These are phyloP conservation scores for Brettanomyces bruxellensis DNA, from an alignment of 805 yeast species.

Conservation along the genomic window DNA sequence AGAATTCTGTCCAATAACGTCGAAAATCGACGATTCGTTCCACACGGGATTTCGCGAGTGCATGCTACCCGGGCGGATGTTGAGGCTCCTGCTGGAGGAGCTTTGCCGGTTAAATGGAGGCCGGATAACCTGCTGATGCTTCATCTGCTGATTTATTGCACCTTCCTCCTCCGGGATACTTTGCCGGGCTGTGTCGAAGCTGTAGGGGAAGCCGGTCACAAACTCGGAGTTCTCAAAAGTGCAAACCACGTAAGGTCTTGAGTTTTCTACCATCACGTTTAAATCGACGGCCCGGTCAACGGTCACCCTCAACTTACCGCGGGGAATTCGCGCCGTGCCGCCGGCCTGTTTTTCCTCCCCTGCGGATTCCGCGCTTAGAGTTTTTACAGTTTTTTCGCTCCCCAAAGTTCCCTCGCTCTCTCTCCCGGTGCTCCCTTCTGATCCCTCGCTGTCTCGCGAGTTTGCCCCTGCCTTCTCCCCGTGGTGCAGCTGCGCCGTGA, in stretches of 20 bases:
- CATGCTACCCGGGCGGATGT: slow-evolving; percentile 14
- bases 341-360: not conserved
- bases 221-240: slow-evolving; percentile 88
- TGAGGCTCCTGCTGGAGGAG: slow-evolving; percentile 18
- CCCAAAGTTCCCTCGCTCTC: not conserved
- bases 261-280: slow-evolving; percentile 38
- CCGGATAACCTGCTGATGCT: not conserved
- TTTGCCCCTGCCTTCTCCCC: not conserved
- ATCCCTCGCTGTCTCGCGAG: not conserved
- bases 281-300: slow-evolving; percentile 75
- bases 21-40: slow-evolving; percentile 91
- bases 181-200: slow-evolving; percentile 16
- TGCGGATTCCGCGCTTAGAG: not conserved
- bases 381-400: not conserved
- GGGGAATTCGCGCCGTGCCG: slow-evolving; percentile 35
- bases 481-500: slow-evolving; percentile 25
- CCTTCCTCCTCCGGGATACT: not conserved
- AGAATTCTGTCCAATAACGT: slow-evolving; percentile 69
- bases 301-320: slow-evolving; percentile 75
- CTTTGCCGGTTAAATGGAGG: slow-evolving; percentile 15
- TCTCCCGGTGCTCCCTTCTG: not conserved
- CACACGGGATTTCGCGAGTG: slow-evolving; percentile 62
- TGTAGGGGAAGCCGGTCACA: slow-evolving; percentile 72
- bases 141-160: slow-evolving; percentile 2
- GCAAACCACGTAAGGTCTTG: slow-evolving; percentile 85